These are phyloP conservation scores for Zizania palustris DNA, from an alignment of 202 grass and related monocot genomes.

Conservation along the genomic window DNA sequence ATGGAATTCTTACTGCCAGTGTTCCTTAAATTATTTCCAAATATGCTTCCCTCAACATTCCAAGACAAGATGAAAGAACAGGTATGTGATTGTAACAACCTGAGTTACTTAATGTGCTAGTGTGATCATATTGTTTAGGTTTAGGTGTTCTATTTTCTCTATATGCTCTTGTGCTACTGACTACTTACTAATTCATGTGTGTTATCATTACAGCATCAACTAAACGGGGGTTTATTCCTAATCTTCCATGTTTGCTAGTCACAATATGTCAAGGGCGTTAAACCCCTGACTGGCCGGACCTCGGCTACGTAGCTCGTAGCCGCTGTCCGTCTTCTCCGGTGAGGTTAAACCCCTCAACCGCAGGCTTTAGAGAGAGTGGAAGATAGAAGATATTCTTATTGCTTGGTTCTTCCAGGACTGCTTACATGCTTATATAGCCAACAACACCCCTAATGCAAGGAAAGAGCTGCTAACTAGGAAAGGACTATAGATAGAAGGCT, in stretches of 20 bases:
- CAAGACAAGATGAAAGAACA: slow-evolving; percentile 98
- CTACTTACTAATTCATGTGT: slow-evolving; percentile 9
- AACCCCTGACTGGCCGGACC: too few relatives aligned
- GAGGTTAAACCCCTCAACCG: too few relatives aligned
- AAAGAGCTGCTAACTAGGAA: too few relatives aligned
- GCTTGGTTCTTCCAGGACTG: too few relatives aligned
- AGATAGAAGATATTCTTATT: too few relatives aligned
- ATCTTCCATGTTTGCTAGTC: slow-evolving; percentile 11
- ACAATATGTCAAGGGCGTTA: too few relatives aligned
- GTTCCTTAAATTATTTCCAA: slow-evolving; percentile 87
- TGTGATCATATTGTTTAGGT: slow-evolving; percentile 35
- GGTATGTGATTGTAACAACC: slow-evolving; percentile 45
- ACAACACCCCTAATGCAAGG: too few relatives aligned
- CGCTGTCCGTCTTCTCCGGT: too few relatives aligned
- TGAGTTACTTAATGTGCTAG: slow-evolving; percentile 14
- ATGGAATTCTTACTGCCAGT: slow-evolving; percentile 96
- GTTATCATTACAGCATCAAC: not conserved
- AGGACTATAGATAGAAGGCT: too few relatives aligned
- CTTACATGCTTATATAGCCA: too few relatives aligned
- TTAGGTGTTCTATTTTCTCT: slow-evolving; percentile 13
- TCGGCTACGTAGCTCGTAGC: too few relatives aligned
- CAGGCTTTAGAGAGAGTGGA: too few relatives aligned
- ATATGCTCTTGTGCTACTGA: slow-evolving; percentile 18
- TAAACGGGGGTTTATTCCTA: slow-evolving; percentile 14
- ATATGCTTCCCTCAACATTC: slow-evolving; percentile 98